phyloP scores from a whole-genome alignment of 73 alveolate genomes.

The Symbiodinium pilosum region DNA sequence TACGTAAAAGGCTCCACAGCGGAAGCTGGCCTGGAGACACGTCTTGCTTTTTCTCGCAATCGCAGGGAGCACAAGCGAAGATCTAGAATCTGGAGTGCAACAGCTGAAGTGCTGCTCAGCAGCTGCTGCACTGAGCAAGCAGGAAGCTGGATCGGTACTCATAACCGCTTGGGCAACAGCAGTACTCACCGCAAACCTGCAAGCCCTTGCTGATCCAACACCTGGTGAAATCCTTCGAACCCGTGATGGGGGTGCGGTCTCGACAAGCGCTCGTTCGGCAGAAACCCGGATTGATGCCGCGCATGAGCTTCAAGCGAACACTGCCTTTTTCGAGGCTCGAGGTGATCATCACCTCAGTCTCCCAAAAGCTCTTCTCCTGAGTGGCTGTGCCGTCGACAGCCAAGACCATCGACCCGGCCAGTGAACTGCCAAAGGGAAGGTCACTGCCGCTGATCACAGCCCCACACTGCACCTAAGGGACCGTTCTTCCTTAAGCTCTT shows the following conservation, averaged over 20 bases:
- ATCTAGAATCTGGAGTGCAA: too few species aligned
- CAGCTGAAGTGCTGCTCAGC: not conserved
- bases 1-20: too few species aligned
- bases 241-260: slow-evolving; percentile 3
- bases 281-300: not conserved
- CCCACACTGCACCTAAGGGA: not conserved
- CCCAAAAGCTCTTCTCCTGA: not conserved
- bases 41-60: too few species aligned
- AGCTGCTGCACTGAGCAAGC: not conserved
- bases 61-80: too few species aligned
- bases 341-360: not conserved
- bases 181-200: not conserved
- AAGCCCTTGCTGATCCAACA: not conserved
- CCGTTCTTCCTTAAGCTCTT: not conserved
- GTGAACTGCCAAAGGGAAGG: not conserved
- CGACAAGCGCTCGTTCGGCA: not conserved
- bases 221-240: not conserved
- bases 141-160: not conserved
- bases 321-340: not conserved
- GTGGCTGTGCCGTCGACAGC: not conserved
- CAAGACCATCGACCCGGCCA: not conserved
- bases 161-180: not conserved
- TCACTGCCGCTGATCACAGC: not conserved
- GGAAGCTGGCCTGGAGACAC: too few species aligned
- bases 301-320: not conserved